These are phyloP conservation scores for Aspergillus bridgeri DNA, from an alignment of 495 filamentous ascomycete genomes.

Conservation along the genomic window DNA sequence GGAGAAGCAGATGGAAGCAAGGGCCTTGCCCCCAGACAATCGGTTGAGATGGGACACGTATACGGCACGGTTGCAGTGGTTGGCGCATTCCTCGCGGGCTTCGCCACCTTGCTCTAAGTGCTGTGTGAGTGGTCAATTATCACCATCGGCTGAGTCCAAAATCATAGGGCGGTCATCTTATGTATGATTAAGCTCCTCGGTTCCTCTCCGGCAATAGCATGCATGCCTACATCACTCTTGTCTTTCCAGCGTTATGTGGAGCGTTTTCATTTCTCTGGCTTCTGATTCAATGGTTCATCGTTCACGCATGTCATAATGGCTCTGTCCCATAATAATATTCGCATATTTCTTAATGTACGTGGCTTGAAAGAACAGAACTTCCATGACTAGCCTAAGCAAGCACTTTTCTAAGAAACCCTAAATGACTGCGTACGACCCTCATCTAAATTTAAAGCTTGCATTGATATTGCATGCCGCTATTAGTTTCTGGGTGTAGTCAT, in stretches of 20 bases:
- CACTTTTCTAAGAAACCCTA: no score
- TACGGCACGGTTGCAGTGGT: conserved; percentile 57
- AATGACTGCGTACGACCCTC: no score
- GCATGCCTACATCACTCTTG: not conserved
- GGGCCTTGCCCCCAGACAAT: conserved; percentile 33
- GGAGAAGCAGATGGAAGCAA: conserved; percentile 20
- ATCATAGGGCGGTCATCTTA: not conserved
- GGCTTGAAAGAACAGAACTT: not conserved
- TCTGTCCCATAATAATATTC: not conserved
- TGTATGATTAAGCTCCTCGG: not conserved
- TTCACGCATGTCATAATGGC: not conserved
- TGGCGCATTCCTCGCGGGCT: conserved; percentile 59
- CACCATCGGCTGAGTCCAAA: not conserved
- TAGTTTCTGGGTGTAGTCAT: no score
- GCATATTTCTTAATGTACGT: not conserved
- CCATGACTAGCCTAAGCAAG: not conserved
- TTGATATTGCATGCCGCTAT: no score
- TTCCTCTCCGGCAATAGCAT: not conserved
- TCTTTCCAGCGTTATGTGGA: not conserved
- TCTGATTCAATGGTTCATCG: not conserved
- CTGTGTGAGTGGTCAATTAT: not conserved
- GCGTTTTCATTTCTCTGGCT: not conserved
- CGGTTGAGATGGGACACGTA: conserved; percentile 49
- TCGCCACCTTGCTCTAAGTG: conserved; percentile 55
- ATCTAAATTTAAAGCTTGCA: no score